A percentile compares a stretch with the other conserved stretches of the same genome.
These are phyloP conservation scores for Exophiala dermatitidis DNA, from an alignment of 2,329 filamentous ascomycete genomes.

Conservation along the genomic window DNA sequence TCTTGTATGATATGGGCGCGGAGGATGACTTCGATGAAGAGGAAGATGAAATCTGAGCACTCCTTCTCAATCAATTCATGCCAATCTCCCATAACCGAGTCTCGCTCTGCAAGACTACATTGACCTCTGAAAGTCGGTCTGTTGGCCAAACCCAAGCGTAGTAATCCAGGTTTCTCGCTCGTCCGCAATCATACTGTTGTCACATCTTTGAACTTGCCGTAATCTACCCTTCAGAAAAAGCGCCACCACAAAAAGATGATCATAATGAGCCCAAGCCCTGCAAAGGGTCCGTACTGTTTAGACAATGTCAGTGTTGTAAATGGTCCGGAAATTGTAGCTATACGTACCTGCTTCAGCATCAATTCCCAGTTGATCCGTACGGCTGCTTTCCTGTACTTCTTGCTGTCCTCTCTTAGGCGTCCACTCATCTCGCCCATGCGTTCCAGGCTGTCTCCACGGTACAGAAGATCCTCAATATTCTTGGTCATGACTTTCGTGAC, in stretches of 20 bases:
- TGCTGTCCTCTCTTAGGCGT: constrained; percentile 80
- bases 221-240: constrained; percentile 60
- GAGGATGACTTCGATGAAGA: constrained; percentile 97
- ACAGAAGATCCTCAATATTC: constrained; percentile 96
- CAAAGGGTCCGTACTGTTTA: constrained; percentile 75
- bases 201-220: neutral
- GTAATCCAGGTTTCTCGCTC: neutral
- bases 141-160: neutral
- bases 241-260: constrained; percentile 85
- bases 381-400: constrained; percentile 86
- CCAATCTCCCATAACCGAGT: neutral
- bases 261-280: constrained; percentile 70
- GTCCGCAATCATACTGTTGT: neutral
- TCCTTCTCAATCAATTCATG: neutral
- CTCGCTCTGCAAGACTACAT: neutral
- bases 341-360: constrained; percentile 70
- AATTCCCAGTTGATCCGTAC: constrained; percentile 98
- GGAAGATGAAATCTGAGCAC: constrained; percentile 72
- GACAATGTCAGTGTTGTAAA: constrained; percentile 9
- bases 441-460: constrained; percentile 88
- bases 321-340: neutral
- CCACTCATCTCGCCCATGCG: constrained; percentile 94
- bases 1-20: constrained; percentile 91
- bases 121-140: neutral
- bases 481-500: constrained; percentile 99